Base-by-base conservation (phyloP, 2,329 filamentous ascomycete genomes). In the Bisporella sp. region DNA sequence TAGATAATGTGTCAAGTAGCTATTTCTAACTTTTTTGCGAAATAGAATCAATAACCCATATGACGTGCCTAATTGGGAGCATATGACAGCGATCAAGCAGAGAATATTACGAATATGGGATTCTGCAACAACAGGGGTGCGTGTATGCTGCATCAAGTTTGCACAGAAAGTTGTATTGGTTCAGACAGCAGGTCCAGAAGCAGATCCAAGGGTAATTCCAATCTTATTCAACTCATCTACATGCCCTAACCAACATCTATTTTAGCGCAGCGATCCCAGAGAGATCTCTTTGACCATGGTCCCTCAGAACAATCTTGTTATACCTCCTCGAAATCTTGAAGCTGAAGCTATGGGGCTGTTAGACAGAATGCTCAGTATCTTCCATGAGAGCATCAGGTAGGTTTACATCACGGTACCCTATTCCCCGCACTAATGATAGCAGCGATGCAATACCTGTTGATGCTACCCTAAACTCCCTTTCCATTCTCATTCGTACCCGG, bases 91-190 rank as follows among this genome's bases (percentile, higher is more conserved):
- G 8, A 92, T 97, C 70, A 99, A 99, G 73, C 82, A 87, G 49
- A 87, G 84, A 61, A 93, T 99, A 59, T 70, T 99, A 53, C 82
- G 81, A 53, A 82, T 93, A 63, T 96, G 95, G 92, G 92, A 96
- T 60, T 79, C 75, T 41, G 84, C 88, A 13, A 73, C 81, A 11
- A 77, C 85, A 9, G 85, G 89, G 3, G 81, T 97, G 56, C 85
- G 85, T 61, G 85, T 97, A 67, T 95, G 90, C 74, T 97, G 93
- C 72, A 85, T 97, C 76, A 99, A 99, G 69, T 99, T 99, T 68
- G 85, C 89, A 37, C 92, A 99, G 71, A 84, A 89, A 56, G 89
- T 97, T 42, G 87, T 99, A 42, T 79, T 96, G 58, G 88, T 90
- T 13, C 92, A 99, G 69, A 96, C 89, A 8, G 83, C 85, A n/a